Conservation (phyloP, 1,284 basidiomycete species). For the Sanghuangporus baumii region DNA sequence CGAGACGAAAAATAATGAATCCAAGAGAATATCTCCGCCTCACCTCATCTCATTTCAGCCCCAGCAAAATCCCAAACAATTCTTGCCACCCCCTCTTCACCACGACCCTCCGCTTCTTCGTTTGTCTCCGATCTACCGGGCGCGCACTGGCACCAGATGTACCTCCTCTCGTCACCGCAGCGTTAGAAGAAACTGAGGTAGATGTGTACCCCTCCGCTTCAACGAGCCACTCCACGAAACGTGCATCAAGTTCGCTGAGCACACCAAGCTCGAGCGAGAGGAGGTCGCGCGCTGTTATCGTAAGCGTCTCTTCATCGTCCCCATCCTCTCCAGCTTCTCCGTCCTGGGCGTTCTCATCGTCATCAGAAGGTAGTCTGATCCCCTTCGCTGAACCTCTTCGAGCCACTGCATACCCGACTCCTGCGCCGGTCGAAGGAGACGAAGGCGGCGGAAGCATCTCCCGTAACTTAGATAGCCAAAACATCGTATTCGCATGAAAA, state of each 20-base stretch:
- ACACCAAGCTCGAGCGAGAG: conserved; percentile 65
- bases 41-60: conserved; percentile 4
- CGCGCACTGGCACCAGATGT: neutral
- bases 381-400: neutral
- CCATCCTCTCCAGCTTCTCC: conserved; percentile 7
- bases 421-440: conserved; percentile 7
- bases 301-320: conserved; percentile 24
- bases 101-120: conserved; percentile 2
- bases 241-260: conserved; percentile 58
- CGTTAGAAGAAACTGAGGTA: neutral
- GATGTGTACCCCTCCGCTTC: conserved; percentile 29
- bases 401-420: neutral
- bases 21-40: no score
- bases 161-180: neutral
- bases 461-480: conserved; percentile 57
- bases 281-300: conserved; percentile 54
- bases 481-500: conserved; percentile 64
- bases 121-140: neutral
- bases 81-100: conserved; percentile 18
- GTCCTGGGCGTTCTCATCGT: conserved; percentile 6
- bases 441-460: conserved; percentile 36
- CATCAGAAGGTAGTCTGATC: neutral
- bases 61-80: conserved; percentile 13
- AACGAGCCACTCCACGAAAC: conserved; percentile 69
- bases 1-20: no score